These are phyloP conservation scores for Saccharomyces uvarum DNA, from an alignment of 1,139 yeast genomes.

Conservation along the genomic window DNA sequence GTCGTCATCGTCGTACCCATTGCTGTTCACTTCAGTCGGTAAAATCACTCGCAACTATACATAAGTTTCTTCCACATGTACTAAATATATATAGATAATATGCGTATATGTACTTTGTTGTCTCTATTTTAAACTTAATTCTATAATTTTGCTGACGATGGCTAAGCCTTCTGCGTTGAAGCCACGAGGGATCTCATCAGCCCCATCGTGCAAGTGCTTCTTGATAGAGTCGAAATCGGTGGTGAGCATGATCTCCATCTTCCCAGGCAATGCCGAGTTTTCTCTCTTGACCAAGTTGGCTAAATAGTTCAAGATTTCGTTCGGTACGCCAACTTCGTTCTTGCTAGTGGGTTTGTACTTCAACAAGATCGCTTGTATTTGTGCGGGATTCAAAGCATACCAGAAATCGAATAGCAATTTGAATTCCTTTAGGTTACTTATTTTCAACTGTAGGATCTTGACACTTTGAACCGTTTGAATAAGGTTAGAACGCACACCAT, in stretches of 20 bases:
- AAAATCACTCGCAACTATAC: neutral
- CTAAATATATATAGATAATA: neutral
- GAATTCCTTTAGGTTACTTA: constrained; percentile 79
- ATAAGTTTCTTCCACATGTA: neutral
- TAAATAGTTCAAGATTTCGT: constrained; percentile 70
- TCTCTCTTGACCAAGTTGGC: constrained; percentile 34
- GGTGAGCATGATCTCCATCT: constrained; percentile 1
- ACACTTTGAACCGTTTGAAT: constrained; percentile 87
- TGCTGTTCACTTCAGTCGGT: constrained; percentile 70
- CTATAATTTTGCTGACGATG: neutral
- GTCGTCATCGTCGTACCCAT: constrained; percentile 90
- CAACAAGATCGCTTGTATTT: constrained; percentile 80
- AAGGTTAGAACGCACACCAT: constrained; percentile 72
- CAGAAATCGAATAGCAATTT: constrained; percentile 90
- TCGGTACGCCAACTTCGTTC: constrained; percentile 84
- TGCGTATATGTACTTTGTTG: neutral
- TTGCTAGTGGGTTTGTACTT: constrained; percentile 79
- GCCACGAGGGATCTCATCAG: neutral
- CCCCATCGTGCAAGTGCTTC: neutral
- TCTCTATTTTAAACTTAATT: neutral
- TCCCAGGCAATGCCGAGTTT: neutral
- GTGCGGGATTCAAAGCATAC: constrained; percentile 84
- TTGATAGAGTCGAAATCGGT: neutral
- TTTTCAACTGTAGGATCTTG: constrained; percentile 81
- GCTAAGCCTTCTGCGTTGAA: neutral